Evolutionary conservation across 176 grass and related monocot genomes (phyloP).

Genomic region (Phragmites australis): DNA sequence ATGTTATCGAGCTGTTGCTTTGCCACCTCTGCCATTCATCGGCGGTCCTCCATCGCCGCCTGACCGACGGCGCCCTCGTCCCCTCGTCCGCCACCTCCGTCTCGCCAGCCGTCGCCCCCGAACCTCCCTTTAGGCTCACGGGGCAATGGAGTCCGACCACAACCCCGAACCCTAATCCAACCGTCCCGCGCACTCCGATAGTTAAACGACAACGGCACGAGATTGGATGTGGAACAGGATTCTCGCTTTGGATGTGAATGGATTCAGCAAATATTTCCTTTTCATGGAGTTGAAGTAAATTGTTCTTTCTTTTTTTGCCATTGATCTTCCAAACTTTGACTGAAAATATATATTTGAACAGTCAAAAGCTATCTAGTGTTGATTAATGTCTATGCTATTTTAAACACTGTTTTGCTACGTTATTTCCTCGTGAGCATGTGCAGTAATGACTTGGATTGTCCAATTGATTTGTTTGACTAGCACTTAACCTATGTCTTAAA

Average conservation of each 20-base stretch:
- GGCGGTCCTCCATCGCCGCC: no score
- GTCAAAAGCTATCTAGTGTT: neutral
- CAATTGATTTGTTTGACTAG: conserved; percentile 36
- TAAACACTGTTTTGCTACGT: neutral
- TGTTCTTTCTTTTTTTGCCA: neutral
- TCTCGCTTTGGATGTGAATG: neutral
- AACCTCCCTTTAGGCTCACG: no score
- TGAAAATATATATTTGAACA: conserved; percentile 3
- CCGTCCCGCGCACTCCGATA: no score
- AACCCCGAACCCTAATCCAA: no score
- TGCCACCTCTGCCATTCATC: no score
- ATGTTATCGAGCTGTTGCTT: no score
- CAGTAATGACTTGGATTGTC: conserved; percentile 5
- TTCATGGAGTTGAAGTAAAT: neutral
- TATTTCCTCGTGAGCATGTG: conserved; percentile 28
- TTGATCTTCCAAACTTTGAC: neutral
- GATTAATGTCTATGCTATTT: neutral
- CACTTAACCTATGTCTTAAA: conserved; percentile 20
- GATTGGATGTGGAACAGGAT: no score
- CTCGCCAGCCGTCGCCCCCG: no score
- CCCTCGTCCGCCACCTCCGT: no score
- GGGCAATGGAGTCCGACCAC: no score
- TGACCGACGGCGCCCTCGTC: no score
- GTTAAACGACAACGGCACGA: no score
- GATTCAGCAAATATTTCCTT: neutral